Conservation (phyloP, 495 filamentous ascomycete genomes). For the Peziza echinospora region DNA sequence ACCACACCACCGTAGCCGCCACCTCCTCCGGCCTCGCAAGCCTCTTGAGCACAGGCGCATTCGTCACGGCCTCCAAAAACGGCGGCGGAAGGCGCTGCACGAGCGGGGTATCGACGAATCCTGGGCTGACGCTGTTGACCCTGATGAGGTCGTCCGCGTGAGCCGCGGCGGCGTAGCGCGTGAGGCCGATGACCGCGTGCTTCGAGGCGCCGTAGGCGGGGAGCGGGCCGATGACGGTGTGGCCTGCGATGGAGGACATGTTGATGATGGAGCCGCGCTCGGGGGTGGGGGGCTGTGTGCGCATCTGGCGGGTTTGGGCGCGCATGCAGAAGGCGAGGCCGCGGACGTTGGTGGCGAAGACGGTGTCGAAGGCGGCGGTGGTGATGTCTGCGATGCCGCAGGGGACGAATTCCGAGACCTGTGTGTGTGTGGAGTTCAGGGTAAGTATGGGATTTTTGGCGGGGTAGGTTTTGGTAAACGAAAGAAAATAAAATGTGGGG, state of each 20-base stretch:
- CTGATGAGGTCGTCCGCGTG: slow-evolving; percentile 13
- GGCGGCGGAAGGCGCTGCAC: background rate
- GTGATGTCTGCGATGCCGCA: slow-evolving; percentile 1
- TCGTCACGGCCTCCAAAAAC: background rate
- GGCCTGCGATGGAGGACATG: slow-evolving; percentile 11
- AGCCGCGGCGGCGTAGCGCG: slow-evolving; percentile 10
- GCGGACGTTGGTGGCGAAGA: slow-evolving; percentile 3
- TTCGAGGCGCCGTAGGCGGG: slow-evolving; percentile 13
- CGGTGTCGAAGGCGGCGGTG: slow-evolving; percentile 1
- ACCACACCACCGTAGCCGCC: slow-evolving; percentile 8
- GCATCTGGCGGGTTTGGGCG: slow-evolving; percentile 4
- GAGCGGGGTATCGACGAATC: slow-evolving; percentile 11
- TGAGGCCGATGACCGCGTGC: slow-evolving; percentile 15
- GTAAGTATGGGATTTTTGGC: too few species aligned
- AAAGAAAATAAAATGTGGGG: too few species aligned
- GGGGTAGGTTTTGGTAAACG: too few species aligned
- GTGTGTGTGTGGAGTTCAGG: too few species aligned
- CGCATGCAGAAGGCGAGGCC: slow-evolving; percentile 3
- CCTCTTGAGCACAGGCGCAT: slow-evolving; percentile 4
- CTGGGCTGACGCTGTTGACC: slow-evolving; percentile 13
- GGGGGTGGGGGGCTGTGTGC: background rate
- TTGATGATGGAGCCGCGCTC: slow-evolving; percentile 6
- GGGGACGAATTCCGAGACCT: background rate
- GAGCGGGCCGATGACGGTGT: slow-evolving; percentile 7
- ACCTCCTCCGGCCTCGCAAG: slow-evolving; percentile 10